Conservation (phyloP, 164 flowering plant species). For the Sedum album region DNA sequence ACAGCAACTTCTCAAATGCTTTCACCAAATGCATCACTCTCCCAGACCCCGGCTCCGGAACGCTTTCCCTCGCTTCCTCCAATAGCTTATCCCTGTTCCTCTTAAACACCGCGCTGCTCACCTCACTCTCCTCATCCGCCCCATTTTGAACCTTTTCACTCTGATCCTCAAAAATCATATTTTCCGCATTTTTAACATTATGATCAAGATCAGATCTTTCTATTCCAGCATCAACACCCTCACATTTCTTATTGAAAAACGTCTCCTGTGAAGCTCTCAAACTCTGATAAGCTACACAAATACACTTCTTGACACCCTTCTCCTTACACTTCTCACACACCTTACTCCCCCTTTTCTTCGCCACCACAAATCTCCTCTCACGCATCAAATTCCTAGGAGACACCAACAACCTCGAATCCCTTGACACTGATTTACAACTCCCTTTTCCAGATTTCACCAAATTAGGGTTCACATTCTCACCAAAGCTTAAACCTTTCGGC, state of each 20-base stretch:
- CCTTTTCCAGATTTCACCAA: conserved; percentile 24
- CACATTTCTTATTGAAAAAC: conserved; percentile 39
- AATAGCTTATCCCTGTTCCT: conserved; percentile 54
- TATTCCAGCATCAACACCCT: conserved; percentile 16
- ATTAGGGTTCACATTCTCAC: conserved; percentile 64
- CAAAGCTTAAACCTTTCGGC: neutral
- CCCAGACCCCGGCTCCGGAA: conserved; percentile 62
- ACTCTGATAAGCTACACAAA: conserved; percentile 71
- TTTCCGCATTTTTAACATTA: conserved; percentile 12
- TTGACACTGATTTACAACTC: conserved; percentile 30
- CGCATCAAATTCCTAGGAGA: conserved; percentile 50
- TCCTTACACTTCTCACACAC: conserved; percentile 33
- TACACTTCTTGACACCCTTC: conserved; percentile 40
- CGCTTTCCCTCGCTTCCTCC: conserved; percentile 53
- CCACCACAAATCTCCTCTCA: conserved; percentile 68
- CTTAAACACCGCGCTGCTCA: conserved; percentile 34
- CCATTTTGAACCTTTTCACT: conserved; percentile 4
- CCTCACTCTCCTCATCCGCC: conserved; percentile 13
- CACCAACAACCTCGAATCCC: conserved; percentile 19
- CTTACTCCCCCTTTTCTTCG: conserved; percentile 66
- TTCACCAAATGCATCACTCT: conserved; percentile 68
- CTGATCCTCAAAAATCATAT: conserved; percentile 16
- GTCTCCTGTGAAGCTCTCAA: conserved; percentile 80
- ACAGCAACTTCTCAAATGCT: conserved; percentile 61
- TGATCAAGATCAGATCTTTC: neutral